phyloP scores from a whole-genome alignment of 2,329 filamentous ascomycete species.

The Pyrenophora teres region DNA sequence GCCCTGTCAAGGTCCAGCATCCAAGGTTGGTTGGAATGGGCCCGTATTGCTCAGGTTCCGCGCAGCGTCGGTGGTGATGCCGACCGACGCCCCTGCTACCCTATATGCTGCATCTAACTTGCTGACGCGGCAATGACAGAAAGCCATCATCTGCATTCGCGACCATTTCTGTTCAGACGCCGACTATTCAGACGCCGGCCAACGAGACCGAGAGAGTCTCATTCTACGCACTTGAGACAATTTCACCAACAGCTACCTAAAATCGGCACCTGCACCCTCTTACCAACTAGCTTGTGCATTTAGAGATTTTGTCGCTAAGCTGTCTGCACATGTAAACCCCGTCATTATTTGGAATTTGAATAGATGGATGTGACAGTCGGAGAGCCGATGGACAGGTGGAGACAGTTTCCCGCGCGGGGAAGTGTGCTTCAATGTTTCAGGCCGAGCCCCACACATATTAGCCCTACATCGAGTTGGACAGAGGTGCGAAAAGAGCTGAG shows the following conservation, averaged over 20 bases:
- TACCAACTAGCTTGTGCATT: constrained; percentile 5
- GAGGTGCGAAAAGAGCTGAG: constrained; percentile 1
- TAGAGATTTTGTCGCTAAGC: not conserved
- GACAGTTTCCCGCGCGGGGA: constrained; percentile 7
- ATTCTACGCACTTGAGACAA: constrained; percentile 12
- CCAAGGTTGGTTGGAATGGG: not conserved
- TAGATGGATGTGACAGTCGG: not conserved
- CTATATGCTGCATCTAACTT: constrained; percentile 15
- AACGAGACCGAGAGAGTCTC: not conserved
- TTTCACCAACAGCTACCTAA: constrained; percentile 10
- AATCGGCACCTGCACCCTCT: constrained; percentile 5
- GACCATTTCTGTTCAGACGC: too few relatives aligned
- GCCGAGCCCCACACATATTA: constrained; percentile 9
- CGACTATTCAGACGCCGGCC: too few relatives aligned
- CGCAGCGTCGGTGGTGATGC: constrained; percentile 4
- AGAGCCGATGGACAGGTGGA: constrained; percentile 6
- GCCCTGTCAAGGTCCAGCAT: not conserved
- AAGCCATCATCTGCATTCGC: constrained; percentile 14
- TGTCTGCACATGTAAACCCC: constrained; percentile 1
- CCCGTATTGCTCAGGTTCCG: constrained; percentile 8
- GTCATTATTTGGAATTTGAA: not conserved
- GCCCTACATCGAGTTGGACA: constrained; percentile 6
- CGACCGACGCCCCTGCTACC: constrained; percentile 9
- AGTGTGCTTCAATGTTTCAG: constrained; percentile 14
- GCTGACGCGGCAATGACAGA: constrained; percentile 33